phyloP scores from a whole-genome alignment of 352 stramenopile genomes.

The Thalassiosira livingstoniorum region DNA sequence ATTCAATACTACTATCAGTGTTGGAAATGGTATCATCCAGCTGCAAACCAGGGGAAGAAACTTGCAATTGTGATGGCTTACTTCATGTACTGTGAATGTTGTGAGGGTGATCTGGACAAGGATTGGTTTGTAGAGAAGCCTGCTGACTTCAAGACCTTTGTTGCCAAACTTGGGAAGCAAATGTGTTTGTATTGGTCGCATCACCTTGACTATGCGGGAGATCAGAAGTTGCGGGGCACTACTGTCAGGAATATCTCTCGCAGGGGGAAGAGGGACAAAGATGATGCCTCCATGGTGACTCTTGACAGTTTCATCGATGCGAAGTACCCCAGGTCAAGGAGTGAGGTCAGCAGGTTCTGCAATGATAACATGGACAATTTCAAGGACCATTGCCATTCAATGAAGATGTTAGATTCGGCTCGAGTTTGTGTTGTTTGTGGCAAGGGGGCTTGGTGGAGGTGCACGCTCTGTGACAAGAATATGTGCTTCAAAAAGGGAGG shows the following conservation, averaged over 20 bases:
- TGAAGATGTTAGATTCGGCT: neutral
- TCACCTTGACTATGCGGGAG: neutral
- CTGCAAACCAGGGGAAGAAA: neutral
- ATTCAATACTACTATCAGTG: neutral
- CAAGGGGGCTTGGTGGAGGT: neutral
- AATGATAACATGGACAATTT: constrained; percentile 2
- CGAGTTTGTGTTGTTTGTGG: neutral
- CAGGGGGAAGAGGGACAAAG: neutral
- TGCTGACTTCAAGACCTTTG: no score
- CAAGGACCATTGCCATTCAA: neutral
- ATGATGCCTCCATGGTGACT: neutral
- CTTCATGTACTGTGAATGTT: neutral
- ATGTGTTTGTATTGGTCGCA: neutral
- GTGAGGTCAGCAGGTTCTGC: neutral
- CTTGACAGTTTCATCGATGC: neutral
- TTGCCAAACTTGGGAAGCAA: neutral
- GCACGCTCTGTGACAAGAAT: neutral
- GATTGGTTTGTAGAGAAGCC: neutral
- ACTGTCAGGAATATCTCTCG: neutral
- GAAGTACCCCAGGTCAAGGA: neutral
- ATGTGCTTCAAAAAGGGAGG: neutral
- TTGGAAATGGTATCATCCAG: neutral
- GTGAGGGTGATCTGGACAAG: neutral
- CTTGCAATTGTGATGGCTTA: neutral
- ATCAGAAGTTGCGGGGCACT: neutral